Conservation (phyloP, 2,329 filamentous ascomycete species). For the Neopestalotiopsis clavispora region DNA sequence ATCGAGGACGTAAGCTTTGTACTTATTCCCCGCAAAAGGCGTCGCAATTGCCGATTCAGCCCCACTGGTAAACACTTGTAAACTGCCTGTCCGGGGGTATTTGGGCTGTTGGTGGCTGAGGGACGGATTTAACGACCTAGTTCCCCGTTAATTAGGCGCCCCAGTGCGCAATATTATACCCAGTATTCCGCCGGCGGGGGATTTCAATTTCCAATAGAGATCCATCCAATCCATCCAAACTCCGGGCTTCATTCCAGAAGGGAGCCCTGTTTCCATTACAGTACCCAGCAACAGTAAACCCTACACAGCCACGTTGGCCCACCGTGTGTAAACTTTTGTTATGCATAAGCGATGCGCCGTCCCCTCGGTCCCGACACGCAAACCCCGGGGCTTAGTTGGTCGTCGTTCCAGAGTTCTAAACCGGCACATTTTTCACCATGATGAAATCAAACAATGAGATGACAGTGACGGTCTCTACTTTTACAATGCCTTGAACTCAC, state of each 20-base stretch:
- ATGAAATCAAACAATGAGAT: neutral
- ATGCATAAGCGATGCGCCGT: neutral
- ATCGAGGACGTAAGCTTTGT: neutral
- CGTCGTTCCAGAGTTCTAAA: neutral
- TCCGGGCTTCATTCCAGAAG: too few relatives aligned
- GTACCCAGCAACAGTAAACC: too few relatives aligned
- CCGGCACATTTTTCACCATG: neutral
- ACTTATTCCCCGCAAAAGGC: neutral
- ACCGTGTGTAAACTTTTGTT: neutral
- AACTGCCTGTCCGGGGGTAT: neutral
- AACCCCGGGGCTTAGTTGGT: neutral
- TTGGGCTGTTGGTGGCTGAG: neutral
- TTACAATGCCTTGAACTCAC: neutral
- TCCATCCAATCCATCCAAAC: too few relatives aligned
- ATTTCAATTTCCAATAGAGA: neutral
- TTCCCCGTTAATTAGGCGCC: neutral
- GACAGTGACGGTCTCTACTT: neutral
- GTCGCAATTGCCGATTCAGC: neutral
- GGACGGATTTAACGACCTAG: neutral
- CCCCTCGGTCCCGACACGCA: neutral
- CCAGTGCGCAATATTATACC: neutral
- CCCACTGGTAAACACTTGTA: neutral
- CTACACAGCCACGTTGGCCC: neutral
- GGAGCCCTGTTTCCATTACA: too few relatives aligned
- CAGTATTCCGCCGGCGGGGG: neutral